These are phyloP conservation scores for Hibiscus mutabilis DNA, from an alignment of 345 rosid genomes.

Conservation along the genomic window DNA sequence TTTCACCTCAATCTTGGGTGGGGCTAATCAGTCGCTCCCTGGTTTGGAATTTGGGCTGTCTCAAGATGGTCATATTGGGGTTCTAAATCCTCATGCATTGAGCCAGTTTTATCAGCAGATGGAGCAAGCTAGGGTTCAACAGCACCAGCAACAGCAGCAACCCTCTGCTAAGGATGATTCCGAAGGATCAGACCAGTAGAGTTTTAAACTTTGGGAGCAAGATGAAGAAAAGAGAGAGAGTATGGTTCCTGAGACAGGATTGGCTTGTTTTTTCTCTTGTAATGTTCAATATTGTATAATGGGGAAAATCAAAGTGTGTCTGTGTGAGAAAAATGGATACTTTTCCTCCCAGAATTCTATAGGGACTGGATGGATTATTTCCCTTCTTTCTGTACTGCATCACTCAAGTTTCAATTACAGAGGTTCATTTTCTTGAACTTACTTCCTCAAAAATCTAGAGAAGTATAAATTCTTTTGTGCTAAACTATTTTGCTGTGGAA, in stretches of 20 bases:
- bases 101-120: conserved; percentile 89
- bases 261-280: conserved; percentile 23
- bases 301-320: conserved; percentile 22
- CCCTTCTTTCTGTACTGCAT: conserved; percentile 28
- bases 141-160: conserved; percentile 42
- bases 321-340: conserved; percentile 13
- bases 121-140: conserved; percentile 59
- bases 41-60: conserved; percentile 92
- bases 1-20: conserved; percentile 68
- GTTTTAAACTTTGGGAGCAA: conserved; percentile 11
- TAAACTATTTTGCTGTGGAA: conserved; percentile 28
- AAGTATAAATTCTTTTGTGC: conserved; percentile 13
- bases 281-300: conserved; percentile 44
- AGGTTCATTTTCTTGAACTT: conserved; percentile 29
- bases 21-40: conserved; percentile 54
- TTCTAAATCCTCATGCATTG: conserved; percentile 65
- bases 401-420: conserved; percentile 33
- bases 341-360: conserved; percentile 32
- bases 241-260: conserved; percentile 29
- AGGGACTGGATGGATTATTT: conserved; percentile 36
- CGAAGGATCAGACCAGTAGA: conserved; percentile 79
- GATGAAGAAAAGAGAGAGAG: conserved; percentile 12
- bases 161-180: conserved; percentile 71
- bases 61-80: conserved; percentile 89
- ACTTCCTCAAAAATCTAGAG: conserved; percentile 4